These are phyloP conservation scores for Litchi chinensis DNA, from an alignment of 345 rosid species.

Conservation along the genomic window DNA sequence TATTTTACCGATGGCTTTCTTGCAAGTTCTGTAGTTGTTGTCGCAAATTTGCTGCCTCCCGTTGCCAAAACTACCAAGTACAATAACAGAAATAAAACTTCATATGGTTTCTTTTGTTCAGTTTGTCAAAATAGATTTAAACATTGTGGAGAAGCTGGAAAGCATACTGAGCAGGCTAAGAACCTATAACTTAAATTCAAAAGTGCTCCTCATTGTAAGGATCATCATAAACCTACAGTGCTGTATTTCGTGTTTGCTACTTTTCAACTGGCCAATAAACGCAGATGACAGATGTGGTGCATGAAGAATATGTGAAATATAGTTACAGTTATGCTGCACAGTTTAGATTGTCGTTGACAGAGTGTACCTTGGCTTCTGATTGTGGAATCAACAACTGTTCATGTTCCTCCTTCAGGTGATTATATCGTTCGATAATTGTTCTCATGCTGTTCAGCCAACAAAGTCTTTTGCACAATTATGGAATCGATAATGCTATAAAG, in stretches of 20 bases:
- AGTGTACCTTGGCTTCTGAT: slow-evolving; percentile 70
- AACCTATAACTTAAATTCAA: not conserved
- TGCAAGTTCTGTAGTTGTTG: slow-evolving; percentile 66
- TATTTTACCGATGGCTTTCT: slow-evolving; percentile 59
- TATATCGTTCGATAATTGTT: slow-evolving; percentile 64
- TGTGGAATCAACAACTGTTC: slow-evolving; percentile 53
- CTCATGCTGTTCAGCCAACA: slow-evolving; percentile 56
- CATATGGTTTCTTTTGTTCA: not conserved
- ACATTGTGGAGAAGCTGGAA: not conserved
- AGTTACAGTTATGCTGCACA: not conserved
- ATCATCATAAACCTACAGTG: too few species aligned
- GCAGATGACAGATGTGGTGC: not conserved
- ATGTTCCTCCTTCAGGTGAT: slow-evolving; percentile 58
- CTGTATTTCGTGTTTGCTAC: not conserved
- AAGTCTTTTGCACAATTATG: slow-evolving; percentile 5
- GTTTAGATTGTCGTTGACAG: not conserved
- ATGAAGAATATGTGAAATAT: not conserved
- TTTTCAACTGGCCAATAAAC: not conserved
- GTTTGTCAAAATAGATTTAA: not conserved
- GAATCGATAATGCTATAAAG: not conserved
- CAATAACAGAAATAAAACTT: slow-evolving; percentile 14
- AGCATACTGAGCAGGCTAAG: too few species aligned
- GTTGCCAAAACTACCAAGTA: slow-evolving; percentile 61
- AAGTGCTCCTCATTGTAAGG: not conserved
- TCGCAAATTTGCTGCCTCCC: slow-evolving; percentile 59